These are phyloP conservation scores for Globisporangium echinulatum DNA, from an alignment of 352 stramenopile species.

Conservation along the genomic window DNA sequence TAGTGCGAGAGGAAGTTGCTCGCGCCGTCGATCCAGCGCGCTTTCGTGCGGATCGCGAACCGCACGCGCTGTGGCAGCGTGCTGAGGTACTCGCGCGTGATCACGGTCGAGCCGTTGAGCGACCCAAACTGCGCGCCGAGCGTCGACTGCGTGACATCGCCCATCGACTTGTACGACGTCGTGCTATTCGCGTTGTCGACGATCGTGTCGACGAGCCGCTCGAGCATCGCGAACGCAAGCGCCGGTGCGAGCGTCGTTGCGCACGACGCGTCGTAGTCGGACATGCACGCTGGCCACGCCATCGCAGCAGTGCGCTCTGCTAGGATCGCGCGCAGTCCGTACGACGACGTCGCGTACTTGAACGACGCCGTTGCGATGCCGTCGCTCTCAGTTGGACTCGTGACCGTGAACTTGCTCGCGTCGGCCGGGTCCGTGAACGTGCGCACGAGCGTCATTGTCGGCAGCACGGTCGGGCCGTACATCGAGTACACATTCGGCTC, in stretches of 20 bases:
- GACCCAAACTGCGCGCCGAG: constrained; percentile 5
- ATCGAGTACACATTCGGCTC: constrained; percentile 49
- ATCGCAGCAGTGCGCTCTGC: constrained; percentile 16
- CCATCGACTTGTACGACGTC: constrained; percentile 48
- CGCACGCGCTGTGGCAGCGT: constrained; percentile 39
- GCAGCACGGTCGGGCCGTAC: constrained; percentile 29
- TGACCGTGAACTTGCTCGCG: constrained; percentile 9
- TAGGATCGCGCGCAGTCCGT: constrained; percentile 35
- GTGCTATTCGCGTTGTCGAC: constrained; percentile 32
- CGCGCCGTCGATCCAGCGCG: constrained; percentile 38
- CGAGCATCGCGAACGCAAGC: constrained; percentile 36
- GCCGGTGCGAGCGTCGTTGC: constrained; percentile 14
- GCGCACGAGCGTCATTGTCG: constrained; percentile 18
- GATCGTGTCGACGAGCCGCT: constrained; percentile 29
- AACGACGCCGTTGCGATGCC: constrained; percentile 21
- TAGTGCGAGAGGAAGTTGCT: constrained; percentile 46
- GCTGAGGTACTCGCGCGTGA: constrained; percentile 35
- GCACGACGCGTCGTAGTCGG: constrained; percentile 27
- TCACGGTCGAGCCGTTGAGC: constrained; percentile 16
- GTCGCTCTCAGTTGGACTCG: constrained; percentile 6
- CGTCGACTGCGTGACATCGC: constrained; percentile 29
- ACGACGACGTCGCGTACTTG: constrained; percentile 43
- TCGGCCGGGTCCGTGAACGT: constrained; percentile 4
- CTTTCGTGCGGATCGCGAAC: constrained; percentile 39
- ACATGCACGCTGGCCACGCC: constrained; percentile 19